Base-by-base conservation (phyloP, 768 basidiomycete genomes). In the Inosperma sp. region DNA sequence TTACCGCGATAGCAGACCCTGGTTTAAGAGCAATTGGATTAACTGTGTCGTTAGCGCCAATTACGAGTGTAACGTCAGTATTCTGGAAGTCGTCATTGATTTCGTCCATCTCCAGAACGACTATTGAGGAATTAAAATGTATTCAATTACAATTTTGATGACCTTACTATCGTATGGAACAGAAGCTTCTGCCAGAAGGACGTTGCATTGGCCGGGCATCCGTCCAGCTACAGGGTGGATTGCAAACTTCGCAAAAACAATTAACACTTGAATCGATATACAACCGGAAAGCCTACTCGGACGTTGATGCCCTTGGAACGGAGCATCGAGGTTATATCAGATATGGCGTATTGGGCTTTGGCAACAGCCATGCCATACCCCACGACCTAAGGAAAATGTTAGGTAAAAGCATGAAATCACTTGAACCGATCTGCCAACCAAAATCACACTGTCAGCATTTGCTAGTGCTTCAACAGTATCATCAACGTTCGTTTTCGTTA, bases 341-440 rank as follows among this genome's bases (percentile, higher is more conserved):
- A 79, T 47, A 81, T 79, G 12, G 83, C 81, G 63, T 87, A 88
- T 59, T 93, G 91, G 5, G 91, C 91, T 64, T 90, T 92, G 17
- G 91, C 90, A 1, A 93, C 90, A 23, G 91, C 91, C 88, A 93
- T 91, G 30, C 91, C 91, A 61, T 93, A 92, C 12, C 88, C 87
- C 13, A 90, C 85, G 29, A 87, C 83, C 85, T 86, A 48, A 23
- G 33, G 33, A 47, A 16, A 53, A 47, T 41, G 16, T 29, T 48
- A 21, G 47, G 23, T 31, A 44, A 25, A 23, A 14, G 36, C 22
- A 27, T 3, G 16, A 26, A 34, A 13, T 46, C 40, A 35, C 17
- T 10, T 47, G 39, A 27, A n/a, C 16, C 22, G 10, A 43, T 13
- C 8, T 23, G 39, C 69, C 31, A 60, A 84, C 87, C 65, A 93